These are phyloP conservation scores for Coniosporium apollinis DNA, from an alignment of 495 filamentous ascomycete species.

Conservation along the genomic window DNA sequence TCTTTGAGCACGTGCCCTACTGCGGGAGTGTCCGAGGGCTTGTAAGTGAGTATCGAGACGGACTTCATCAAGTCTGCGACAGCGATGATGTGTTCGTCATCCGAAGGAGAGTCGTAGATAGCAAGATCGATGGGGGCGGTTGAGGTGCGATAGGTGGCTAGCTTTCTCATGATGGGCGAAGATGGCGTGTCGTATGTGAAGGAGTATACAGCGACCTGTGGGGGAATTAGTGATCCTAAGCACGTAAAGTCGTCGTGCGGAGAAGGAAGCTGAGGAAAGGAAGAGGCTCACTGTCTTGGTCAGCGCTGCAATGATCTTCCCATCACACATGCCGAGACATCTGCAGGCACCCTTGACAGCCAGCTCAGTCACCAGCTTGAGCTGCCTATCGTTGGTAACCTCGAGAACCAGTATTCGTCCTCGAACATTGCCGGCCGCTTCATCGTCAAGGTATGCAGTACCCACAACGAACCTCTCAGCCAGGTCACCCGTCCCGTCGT, in stretches of 20 bases:
- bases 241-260: neutral
- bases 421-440: constrained; percentile 31
- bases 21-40: constrained; percentile 25
- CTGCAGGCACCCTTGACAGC: constrained; percentile 61
- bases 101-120: constrained; percentile 31
- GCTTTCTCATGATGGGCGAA: constrained; percentile 35
- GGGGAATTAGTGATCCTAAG: neutral
- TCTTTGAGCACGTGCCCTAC: constrained; percentile 42
- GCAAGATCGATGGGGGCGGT: constrained; percentile 77
- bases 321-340: constrained; percentile 53
- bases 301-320: constrained; percentile 68
- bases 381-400: constrained; percentile 51
- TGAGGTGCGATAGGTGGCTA: constrained; percentile 60
- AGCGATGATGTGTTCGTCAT: constrained; percentile 55
- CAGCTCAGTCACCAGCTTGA: constrained; percentile 48
- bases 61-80: constrained; percentile 94
- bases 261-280: neutral
- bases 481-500: constrained; percentile 38
- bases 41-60: constrained; percentile 55
- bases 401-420: constrained; percentile 78
- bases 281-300: constrained; percentile 55
- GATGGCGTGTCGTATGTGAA: constrained; percentile 19
- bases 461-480: constrained; percentile 77
- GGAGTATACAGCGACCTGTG: constrained; percentile 26
- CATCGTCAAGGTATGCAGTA: constrained; percentile 58